A percentile compares a stretch with the other conserved stretches of the same genome.
phyloP scores from a whole-genome alignment of 768 basidiomycete species.

The Mycena chlorophos region DNA sequence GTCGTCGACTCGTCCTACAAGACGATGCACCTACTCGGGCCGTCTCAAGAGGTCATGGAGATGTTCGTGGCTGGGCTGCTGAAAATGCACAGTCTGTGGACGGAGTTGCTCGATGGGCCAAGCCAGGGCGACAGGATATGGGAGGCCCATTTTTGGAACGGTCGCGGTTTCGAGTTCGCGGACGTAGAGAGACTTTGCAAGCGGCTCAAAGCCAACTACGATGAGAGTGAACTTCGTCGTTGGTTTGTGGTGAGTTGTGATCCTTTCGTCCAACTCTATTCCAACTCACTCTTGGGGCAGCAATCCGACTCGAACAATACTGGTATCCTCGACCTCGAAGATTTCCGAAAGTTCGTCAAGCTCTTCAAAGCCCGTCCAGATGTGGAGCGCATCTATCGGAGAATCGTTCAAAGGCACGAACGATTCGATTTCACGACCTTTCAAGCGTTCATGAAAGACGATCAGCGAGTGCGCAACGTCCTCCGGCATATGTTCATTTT shows the following conservation, averaged over 20 bases:
- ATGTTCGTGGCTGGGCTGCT: constrained; percentile 63
- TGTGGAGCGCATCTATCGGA: constrained; percentile 61
- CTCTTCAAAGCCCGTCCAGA: constrained; percentile 84
- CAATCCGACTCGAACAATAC: constrained; percentile 58
- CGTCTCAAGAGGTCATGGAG: constrained; percentile 46
- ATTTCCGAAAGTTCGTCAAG: constrained; percentile 83
- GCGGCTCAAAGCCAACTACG: constrained; percentile 65
- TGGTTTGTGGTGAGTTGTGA: constrained; percentile 54
- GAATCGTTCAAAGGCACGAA: constrained; percentile 33
- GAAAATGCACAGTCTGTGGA: constrained; percentile 63
- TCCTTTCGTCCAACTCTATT: neutral
- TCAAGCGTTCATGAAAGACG: constrained; percentile 45
- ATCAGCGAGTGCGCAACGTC: constrained; percentile 38
- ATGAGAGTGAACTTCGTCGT: constrained; percentile 50
- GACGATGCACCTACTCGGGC: constrained; percentile 81
- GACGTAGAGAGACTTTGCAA: constrained; percentile 73
- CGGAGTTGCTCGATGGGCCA: constrained; percentile 67
- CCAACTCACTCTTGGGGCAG: constrained; percentile 37
- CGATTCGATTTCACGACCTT: constrained; percentile 46
- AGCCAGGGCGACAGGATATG: constrained; percentile 68
- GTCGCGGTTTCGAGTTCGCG: constrained; percentile 54
- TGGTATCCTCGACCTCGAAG: constrained; percentile 70
- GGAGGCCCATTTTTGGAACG: constrained; percentile 84
- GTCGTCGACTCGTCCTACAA: constrained; percentile 77
- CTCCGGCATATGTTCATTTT: neutral